phyloP scores from a whole-genome alignment of 768 basidiomycete genomes.

The Trametes coccinea region DNA sequence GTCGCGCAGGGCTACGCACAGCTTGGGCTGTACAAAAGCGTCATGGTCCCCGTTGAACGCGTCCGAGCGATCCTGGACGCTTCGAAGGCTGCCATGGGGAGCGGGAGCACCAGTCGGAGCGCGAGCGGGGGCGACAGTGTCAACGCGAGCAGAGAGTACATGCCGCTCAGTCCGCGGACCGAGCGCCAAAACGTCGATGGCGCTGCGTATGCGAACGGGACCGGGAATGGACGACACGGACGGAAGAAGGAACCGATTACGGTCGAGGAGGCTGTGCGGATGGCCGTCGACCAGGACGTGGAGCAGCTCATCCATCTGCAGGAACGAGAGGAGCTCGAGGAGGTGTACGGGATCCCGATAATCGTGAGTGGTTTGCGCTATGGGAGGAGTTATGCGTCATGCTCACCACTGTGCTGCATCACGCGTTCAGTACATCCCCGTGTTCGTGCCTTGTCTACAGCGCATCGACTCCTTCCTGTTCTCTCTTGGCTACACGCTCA shows the following conservation, averaged over 20 bases:
- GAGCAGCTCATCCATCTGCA: conserved; percentile 64
- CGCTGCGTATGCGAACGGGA: neutral
- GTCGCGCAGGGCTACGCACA: conserved; percentile 72
- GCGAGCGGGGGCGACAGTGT: conserved; percentile 20
- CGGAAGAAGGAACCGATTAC: conserved; percentile 9
- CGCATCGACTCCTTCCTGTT: conserved; percentile 73
- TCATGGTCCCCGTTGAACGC: conserved; percentile 52
- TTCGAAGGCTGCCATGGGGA: conserved; percentile 21
- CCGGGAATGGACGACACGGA: neutral
- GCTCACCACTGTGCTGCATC: neutral
- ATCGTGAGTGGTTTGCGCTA: conserved; percentile 51
- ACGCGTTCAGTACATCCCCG: conserved; percentile 61
- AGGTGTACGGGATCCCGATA: conserved; percentile 76
- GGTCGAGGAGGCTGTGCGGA: conserved; percentile 30
- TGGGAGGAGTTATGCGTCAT: too few species aligned
- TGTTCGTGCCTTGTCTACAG: conserved; percentile 76
- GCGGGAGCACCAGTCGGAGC: conserved; percentile 9
- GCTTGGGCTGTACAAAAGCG: conserved; percentile 66
- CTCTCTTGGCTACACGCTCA: conserved; percentile 64
- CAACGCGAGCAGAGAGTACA: conserved; percentile 20
- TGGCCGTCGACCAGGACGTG: conserved; percentile 64
- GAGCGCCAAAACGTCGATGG: conserved; percentile 2
- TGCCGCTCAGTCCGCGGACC: conserved; percentile 21
- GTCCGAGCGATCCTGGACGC: conserved; percentile 41
- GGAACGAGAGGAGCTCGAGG: conserved; percentile 73